Percentiles rank a stretch among this genome's conserved stretches.
These are phyloP conservation scores for Pilaira anomala DNA, from an alignment of 192 early-diverging fungal genomes.

Conservation along the genomic window DNA sequence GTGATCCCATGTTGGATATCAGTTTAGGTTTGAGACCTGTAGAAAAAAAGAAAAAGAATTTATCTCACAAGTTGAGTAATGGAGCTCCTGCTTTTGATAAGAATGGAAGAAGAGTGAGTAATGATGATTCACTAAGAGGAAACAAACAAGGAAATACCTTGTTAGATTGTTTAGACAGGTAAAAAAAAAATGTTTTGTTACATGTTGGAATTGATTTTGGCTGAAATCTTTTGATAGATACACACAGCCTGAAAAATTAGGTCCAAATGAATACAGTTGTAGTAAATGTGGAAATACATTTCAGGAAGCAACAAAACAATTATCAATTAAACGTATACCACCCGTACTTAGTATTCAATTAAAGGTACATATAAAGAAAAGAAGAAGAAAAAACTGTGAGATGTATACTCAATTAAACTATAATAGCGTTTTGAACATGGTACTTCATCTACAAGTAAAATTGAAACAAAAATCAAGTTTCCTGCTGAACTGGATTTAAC, in stretches of 20 bases:
- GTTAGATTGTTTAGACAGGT: constrained; percentile 68
- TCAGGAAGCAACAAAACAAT: constrained; percentile 79
- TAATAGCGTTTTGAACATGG: constrained; percentile 81
- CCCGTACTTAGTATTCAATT: constrained; percentile 90
- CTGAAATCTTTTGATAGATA: constrained; percentile 34
- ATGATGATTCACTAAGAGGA: background rate
- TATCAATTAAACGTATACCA: constrained; percentile 81
- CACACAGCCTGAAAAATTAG: constrained; percentile 79
- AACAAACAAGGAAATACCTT: constrained; percentile 42
- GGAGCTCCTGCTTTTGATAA: background rate
- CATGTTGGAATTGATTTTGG: background rate
- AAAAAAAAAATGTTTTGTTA: background rate
- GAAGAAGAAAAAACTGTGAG: background rate
- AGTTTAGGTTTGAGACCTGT: constrained; percentile 75
- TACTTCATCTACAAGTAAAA: constrained; percentile 60
- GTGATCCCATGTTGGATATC: constrained; percentile 90
- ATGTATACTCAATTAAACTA: background rate
- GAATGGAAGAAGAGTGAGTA: background rate
- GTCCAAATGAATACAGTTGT: constrained; percentile 65
- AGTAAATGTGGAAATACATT: constrained; percentile 57
- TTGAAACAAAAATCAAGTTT: constrained; percentile 84
- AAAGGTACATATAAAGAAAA: constrained; percentile 52
- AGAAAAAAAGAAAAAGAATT: constrained; percentile 29
- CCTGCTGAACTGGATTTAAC: constrained; percentile 89
- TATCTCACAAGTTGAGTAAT: background rate